Base-by-base conservation (phyloP, 1,284 basidiomycete species). In the Marasmius fiardii region DNA sequence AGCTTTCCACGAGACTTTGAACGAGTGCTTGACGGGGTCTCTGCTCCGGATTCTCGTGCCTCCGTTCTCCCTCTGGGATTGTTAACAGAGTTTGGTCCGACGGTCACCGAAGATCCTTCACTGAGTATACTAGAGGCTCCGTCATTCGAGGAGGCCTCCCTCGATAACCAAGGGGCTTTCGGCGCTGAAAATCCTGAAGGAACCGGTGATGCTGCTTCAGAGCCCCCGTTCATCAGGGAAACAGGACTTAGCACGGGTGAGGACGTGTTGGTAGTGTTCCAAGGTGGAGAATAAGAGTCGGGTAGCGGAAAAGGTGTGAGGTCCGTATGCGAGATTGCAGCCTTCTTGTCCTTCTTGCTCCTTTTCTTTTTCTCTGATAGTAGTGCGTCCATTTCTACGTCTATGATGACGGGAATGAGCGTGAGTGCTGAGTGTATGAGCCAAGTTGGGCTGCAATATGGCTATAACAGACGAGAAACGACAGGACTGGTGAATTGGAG, bases 1-100 rank as follows among this genome's bases (percentile, higher is more conserved):
- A 58, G 39, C 24, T 54, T 58, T 41, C 39, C 39, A 12, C 52
- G 37, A 12, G 51, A 20, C 26, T 54, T 57, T 16, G 39, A 41
- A 6, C 39, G 16, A 16, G n/a, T 34, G 24, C 28, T 47, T 2
- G 53, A 47, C n/a, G 53, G 37, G 21, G 34, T 35, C 28, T 54
- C 57, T 11, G 56, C 16, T 50, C 57, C 1, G 53, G 24, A n/a
- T 41, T 37, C 39, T 53, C 10, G 24, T 47, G 35, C 49, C 49
- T 20, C 56, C 44, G 23, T 44, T 51, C 21, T 53, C 52, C 41
- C 21, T 26, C 43, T 47, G 16, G 47, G 24, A 10, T 8, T 41
- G 28, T 31, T 31, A 10, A 31, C 10, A 10, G 28, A 31, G 28
- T 10, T 31, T 31, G 28, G 28, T 31, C 28, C 28, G 39, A 41